phyloP scores from a whole-genome alignment of 73 alveolate species.

The Breviolum minutum region DNA sequence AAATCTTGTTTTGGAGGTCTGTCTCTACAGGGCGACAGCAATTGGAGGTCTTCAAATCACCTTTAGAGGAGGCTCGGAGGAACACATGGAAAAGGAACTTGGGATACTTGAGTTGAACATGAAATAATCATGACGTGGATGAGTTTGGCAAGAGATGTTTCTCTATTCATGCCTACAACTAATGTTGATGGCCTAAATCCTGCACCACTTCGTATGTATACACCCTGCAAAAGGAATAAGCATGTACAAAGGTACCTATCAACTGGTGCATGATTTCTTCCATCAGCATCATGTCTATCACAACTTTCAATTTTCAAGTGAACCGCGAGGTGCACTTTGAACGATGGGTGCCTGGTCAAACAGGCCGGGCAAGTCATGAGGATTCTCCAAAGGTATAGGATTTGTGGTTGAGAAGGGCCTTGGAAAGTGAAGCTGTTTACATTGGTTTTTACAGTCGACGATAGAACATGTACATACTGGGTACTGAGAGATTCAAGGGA shows the following conservation, averaged over 20 bases:
- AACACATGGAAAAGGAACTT: background rate
- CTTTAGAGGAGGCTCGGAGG: conserved; percentile 48
- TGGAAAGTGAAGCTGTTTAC: too few species aligned
- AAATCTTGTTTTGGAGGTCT: background rate
- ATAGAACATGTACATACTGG: too few species aligned
- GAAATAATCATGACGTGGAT: background rate
- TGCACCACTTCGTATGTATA: too few species aligned
- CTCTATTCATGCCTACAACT: background rate
- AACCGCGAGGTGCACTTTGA: conserved; percentile 67
- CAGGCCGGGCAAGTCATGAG: conserved; percentile 2
- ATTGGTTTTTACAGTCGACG: too few species aligned
- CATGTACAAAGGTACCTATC: too few species aligned
- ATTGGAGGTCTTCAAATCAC: conserved; percentile 32
- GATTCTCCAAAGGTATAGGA: too few species aligned
- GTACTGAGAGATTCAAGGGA: too few species aligned
- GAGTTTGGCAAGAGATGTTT: background rate
- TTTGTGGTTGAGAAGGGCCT: too few species aligned
- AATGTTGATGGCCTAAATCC: too few species aligned
- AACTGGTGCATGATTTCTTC: too few species aligned
- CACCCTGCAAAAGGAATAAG: too few species aligned
- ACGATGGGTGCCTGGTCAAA: conserved; percentile 69
- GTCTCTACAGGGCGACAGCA: conserved; percentile 32
- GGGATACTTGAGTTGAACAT: background rate
- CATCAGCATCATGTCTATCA: background rate
- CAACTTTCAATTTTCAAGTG: background rate